phyloP scores from a whole-genome alignment of 129 eudicot species.

The Cynara cardunculus region DNA sequence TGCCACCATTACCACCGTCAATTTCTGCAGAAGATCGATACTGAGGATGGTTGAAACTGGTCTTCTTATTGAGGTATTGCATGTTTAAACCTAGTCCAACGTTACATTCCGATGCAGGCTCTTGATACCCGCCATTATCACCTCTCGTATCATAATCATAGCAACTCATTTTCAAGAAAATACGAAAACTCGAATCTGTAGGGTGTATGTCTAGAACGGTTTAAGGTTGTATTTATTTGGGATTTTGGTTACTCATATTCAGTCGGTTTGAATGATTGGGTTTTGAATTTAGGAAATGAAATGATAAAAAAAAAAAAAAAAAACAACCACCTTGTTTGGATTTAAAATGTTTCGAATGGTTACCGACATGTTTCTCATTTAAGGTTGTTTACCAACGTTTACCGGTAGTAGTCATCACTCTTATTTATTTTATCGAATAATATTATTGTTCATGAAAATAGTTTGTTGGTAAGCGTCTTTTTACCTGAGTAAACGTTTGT shows the following conservation, averaged over 20 bases:
- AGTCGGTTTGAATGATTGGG: neutral
- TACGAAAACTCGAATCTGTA: neutral
- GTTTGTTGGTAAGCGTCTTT: too few species aligned
- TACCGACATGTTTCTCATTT: neutral
- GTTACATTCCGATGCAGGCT: neutral
- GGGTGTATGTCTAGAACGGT: conserved; percentile 1
- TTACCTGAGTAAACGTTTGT: too few species aligned
- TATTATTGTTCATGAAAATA: too few species aligned
- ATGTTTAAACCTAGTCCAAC: conserved; percentile 11
- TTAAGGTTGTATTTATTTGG: neutral
- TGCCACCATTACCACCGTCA: neutral
- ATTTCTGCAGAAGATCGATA: neutral
- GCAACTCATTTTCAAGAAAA: neutral
- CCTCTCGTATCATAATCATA: neutral
- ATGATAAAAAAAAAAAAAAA: neutral
- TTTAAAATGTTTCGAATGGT: neutral
- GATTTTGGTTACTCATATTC: neutral
- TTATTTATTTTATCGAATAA: too few species aligned
- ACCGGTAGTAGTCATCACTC: too few species aligned
- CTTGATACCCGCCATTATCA: neutral
- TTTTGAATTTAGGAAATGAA: neutral
- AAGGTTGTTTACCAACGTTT: too few species aligned
- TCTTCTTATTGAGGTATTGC: neutral
- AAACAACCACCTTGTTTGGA: neutral
- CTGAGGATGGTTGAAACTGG: conserved; percentile 5